These are phyloP conservation scores for Huntiella moniliformis DNA, from an alignment of 2,329 filamentous ascomycete genomes.

Conservation along the genomic window DNA sequence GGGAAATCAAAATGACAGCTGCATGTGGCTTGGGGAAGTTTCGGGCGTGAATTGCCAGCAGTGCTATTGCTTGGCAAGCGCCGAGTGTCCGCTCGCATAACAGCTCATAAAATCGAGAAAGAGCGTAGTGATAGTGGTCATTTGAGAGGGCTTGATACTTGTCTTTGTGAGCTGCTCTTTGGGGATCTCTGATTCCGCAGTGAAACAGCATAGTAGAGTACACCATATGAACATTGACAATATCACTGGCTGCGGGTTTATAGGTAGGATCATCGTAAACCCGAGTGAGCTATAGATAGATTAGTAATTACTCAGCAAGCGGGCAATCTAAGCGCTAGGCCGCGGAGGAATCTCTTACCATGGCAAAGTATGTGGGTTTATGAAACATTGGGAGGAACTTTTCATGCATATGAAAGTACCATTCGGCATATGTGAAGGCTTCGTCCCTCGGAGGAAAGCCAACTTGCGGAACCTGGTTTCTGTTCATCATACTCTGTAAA, in stretches of 20 bases:
- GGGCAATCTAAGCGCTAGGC: not conserved
- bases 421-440: slow-evolving; percentile 50
- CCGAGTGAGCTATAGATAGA: slow-evolving; percentile 30
- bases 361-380: slow-evolving; percentile 48
- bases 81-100: slow-evolving; percentile 40
- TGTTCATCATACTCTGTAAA: slow-evolving; percentile 42
- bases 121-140: slow-evolving; percentile 58
- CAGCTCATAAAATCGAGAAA: slow-evolving; percentile 50
- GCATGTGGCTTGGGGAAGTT: slow-evolving; percentile 64
- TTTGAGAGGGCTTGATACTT: slow-evolving; percentile 48
- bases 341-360: slow-evolving; percentile 29
- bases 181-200: slow-evolving; percentile 49
- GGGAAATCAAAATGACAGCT: slow-evolving; percentile 47
- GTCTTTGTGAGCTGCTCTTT: slow-evolving; percentile 32
- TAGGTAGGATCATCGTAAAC: slow-evolving; percentile 54
- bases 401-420: slow-evolving; percentile 57
- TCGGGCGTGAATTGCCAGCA: slow-evolving; percentile 55
- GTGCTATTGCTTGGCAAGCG: slow-evolving; percentile 52
- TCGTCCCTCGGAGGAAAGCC: slow-evolving; percentile 45
- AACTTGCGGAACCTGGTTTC: slow-evolving; percentile 35
- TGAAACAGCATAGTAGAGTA: slow-evolving; percentile 64
- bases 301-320: not conserved
- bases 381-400: slow-evolving; percentile 62
- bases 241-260: slow-evolving; percentile 42
- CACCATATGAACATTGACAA: slow-evolving; percentile 58